Conservation (phyloP, 352 stramenopile species). For the Globisporangium irregulare region DNA sequence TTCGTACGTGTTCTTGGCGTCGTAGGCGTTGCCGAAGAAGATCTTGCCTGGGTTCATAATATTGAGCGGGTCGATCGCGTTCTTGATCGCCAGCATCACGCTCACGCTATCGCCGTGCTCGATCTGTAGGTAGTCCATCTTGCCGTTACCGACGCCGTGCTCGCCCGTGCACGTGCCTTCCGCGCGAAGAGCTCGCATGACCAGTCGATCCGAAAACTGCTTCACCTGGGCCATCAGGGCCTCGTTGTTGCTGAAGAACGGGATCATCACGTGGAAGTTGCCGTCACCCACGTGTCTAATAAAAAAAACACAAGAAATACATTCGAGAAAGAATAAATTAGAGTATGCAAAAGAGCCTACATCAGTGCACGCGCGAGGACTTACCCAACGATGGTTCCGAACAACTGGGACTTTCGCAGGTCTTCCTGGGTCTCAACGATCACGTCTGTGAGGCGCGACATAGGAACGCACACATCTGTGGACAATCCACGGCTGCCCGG, state of each 20-base stretch:
- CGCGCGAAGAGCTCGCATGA: conserved; percentile 79
- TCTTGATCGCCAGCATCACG: conserved; percentile 95
- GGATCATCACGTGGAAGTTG: conserved; percentile 98
- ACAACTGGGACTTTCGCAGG: conserved; percentile 83
- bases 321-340: conserved; percentile 9
- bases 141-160: conserved; percentile 95
- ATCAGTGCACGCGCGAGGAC: not conserved
- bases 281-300: conserved; percentile 90
- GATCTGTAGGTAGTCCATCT: conserved; percentile 89
- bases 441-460: conserved; percentile 91
- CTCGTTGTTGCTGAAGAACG: conserved; percentile 83
- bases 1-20: conserved; percentile 18
- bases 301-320: not conserved
- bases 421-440: conserved; percentile 93
- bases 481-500: conserved; percentile 81
- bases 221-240: conserved; percentile 85
- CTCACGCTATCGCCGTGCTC: conserved; percentile 91
- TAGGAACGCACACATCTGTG: conserved; percentile 97
- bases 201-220: conserved; percentile 84
- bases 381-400: conserved; percentile 91
- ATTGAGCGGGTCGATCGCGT: conserved; percentile 92
- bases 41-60: conserved; percentile 99
- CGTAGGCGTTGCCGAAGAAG: conserved; percentile 62
- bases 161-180: conserved; percentile 98
- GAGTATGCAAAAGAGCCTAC: not conserved